Evolutionary conservation across 306 rosid species (phyloP), one percentile per base, ranked within the genome.

Genomic region (Geum urbanum): DNA sequence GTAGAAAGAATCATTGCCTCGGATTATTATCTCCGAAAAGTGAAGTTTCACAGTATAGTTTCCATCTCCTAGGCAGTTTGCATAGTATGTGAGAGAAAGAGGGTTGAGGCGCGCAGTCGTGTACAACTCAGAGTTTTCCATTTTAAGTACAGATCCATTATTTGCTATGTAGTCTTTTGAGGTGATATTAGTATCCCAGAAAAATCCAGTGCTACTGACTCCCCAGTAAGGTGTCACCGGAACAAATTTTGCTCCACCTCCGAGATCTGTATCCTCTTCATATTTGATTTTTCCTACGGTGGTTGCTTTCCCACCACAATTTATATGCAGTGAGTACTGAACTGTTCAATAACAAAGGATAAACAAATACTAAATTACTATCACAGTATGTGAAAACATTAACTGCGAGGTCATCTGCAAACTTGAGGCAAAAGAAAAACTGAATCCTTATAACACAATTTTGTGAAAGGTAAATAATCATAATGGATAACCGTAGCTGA

Each of bases 11-110:
- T 70, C 75, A 35, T 81, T 83, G 10, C 76, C 82, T 39, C 81
- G 59, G 41, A 87, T 74, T 19, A 45, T 60, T 70, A 85, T 79
- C 78, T 87, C 92, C 5, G 92, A 80, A 56, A 87, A 87, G 71
- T 83, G 80, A 35, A 87, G 85, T 52, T 67, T 80, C 47, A 86
- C 76, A 8, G 82, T 77, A 47, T 47, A 47, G 13, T 5, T 47
- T 47, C 50, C 50, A 47, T 12, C 13, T 47, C 15, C 50, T 15
- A 47, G 82, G 84, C 90, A 87, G 53, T 81, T 85, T 18, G 66
- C 82, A 68, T 77, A 83, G 69, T 87, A 87, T 1, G 88, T 83
- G 27, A 83, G 85, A 12, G 86, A 83, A 75, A 81, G 73, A 2
- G 94, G 84, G 48, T 83, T 24, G 6, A 80, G 72, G 15, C 90